Percentiles rank a stretch among this genome's conserved stretches.
These are phyloP conservation scores for Mollisiaceae sp. DNA, from an alignment of 2,329 filamentous ascomycete genomes.

Conservation along the genomic window DNA sequence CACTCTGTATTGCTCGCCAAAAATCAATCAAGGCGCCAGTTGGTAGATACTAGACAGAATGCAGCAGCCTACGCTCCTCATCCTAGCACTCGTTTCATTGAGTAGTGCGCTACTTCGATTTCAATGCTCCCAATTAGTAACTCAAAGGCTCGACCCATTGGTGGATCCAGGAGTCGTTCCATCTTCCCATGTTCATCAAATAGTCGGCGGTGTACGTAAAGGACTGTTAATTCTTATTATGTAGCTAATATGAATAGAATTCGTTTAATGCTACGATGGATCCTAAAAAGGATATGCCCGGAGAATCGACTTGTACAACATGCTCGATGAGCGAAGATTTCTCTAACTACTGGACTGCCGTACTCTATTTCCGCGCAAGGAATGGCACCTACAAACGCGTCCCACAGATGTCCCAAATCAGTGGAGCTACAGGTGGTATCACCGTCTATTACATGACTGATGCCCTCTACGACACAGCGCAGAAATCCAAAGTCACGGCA, in stretches of 20 bases:
- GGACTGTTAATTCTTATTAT: not conserved
- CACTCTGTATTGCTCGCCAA: not conserved
- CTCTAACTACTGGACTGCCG: slow-evolving; percentile 44
- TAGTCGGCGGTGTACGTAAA: slow-evolving; percentile 27
- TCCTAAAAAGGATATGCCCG: slow-evolving; percentile 36
- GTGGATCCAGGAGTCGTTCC: slow-evolving; percentile 23
- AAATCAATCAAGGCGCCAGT: slow-evolving; percentile 1
- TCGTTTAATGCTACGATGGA: slow-evolving; percentile 49
- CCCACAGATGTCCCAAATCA: slow-evolving; percentile 33
- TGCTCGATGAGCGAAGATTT: slow-evolving; percentile 45
- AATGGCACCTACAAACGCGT: slow-evolving; percentile 43
- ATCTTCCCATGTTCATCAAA: slow-evolving; percentile 28
- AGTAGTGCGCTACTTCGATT: slow-evolving; percentile 24
- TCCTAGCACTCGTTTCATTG: not conserved
- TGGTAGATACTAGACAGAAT: not conserved
- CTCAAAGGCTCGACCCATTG: slow-evolving; percentile 30
- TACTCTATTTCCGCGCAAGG: slow-evolving; percentile 39
- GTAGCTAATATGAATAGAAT: slow-evolving; percentile 33
- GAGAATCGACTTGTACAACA: slow-evolving; percentile 41
- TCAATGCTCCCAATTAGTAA: slow-evolving; percentile 31
- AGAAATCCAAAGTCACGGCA: slow-evolving; percentile 47
- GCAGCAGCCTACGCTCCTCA: not conserved
- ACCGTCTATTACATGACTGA: slow-evolving; percentile 45
- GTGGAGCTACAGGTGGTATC: slow-evolving; percentile 44
- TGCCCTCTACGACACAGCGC: slow-evolving; percentile 40